Conservation (phyloP, 371 early-diverging fungal species). For the Dinochytrium kinnereticum region DNA sequence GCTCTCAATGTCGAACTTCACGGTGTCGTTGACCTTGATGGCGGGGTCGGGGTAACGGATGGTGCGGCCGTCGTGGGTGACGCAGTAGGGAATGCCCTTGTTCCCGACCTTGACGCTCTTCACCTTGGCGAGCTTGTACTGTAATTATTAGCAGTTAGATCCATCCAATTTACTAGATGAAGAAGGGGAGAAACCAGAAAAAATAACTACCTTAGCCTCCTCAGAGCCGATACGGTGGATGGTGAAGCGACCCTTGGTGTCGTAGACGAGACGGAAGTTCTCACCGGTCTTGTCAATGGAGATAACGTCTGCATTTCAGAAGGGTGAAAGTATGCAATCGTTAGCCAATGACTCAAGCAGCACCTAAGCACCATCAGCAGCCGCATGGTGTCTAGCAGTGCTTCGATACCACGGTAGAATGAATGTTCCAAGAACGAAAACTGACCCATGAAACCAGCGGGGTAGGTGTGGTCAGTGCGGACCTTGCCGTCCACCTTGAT, state of each 20-base stretch:
- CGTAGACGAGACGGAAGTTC: slow-evolving; percentile 99
- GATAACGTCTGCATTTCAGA: slow-evolving; percentile 82
- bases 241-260: slow-evolving; percentile 99
- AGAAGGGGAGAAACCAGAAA: neutral
- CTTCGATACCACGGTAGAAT: neutral
- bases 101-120: slow-evolving; percentile 91
- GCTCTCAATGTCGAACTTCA: slow-evolving; percentile 95
- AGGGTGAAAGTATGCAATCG: neutral
- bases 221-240: slow-evolving; percentile 99
- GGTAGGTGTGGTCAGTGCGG: slow-evolving; percentile 98
- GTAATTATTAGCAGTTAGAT: neutral
- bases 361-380: neutral
- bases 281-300: slow-evolving; percentile 98
- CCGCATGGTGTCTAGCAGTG: neutral
- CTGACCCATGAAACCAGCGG: slow-evolving; percentile 98
- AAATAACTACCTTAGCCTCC: slow-evolving; percentile 80
- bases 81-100: slow-evolving; percentile 95
- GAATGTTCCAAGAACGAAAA: slow-evolving; percentile 18
- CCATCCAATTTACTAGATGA: neutral
- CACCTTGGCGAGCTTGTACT: slow-evolving; percentile 99
- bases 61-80: slow-evolving; percentile 99
- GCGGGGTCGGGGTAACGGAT: slow-evolving; percentile 99
- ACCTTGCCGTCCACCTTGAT: slow-evolving; percentile 99
- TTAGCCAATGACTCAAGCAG: neutral
- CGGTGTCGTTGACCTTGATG: slow-evolving; percentile 98